Evolutionary conservation across 768 basidiomycete species (phyloP).

Genomic region (Boletus pseudo-olivaceus): DNA sequence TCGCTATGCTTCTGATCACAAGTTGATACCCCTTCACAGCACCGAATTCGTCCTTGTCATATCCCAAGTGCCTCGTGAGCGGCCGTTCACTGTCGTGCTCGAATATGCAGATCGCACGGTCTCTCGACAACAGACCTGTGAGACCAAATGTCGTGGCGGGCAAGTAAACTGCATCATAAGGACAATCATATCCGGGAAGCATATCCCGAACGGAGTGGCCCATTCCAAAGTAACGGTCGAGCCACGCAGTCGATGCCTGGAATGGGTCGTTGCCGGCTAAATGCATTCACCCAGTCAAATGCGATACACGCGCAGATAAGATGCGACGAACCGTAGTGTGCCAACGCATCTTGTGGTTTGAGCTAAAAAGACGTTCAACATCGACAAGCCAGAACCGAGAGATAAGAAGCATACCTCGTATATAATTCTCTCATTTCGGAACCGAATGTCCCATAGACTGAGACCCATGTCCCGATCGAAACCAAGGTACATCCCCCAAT

Average conservation of each 20-base stretch:
- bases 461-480: constrained; percentile 69
- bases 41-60: constrained; percentile 51
- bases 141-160: constrained; percentile 52
- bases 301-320: not conserved
- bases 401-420: constrained; percentile 43
- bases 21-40: constrained; percentile 59
- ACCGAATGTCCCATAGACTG: constrained; percentile 56
- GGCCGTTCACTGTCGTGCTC: constrained; percentile 59
- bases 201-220: constrained; percentile 53
- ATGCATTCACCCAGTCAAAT: not conserved
- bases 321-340: constrained; percentile 46
- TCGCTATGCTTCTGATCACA: constrained; percentile 53
- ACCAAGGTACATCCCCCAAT: constrained; percentile 57
- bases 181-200: constrained; percentile 67
- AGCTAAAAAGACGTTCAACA: constrained; percentile 33
- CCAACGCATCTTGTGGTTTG: constrained; percentile 59
- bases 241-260: constrained; percentile 58
- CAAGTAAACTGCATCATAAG: constrained; percentile 56
- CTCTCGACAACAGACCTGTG: constrained; percentile 40
- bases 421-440: constrained; percentile 55
- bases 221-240: constrained; percentile 65
- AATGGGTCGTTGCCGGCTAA: constrained; percentile 59
- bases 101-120: constrained; percentile 62
- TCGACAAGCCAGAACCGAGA: not conserved
- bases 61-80: constrained; percentile 55